A percentile compares a stretch with the other conserved stretches of the same genome.
These are phyloP conservation scores for Phytophthora pluvialis DNA, from an alignment of 352 stramenopile species.

Conservation along the genomic window DNA sequence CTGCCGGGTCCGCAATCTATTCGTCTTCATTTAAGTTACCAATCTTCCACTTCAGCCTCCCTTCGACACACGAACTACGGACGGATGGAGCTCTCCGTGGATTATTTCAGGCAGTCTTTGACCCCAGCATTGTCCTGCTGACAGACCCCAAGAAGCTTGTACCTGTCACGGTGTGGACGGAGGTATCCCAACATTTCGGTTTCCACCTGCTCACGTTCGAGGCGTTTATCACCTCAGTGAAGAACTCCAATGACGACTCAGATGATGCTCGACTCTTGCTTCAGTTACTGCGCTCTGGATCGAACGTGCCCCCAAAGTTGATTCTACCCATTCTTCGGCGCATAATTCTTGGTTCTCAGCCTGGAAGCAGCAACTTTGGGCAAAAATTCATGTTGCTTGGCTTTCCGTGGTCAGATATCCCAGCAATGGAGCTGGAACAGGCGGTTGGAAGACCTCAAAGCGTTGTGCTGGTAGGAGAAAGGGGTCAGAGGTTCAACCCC, in stretches of 20 bases:
- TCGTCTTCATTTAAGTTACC: conserved; percentile 16
- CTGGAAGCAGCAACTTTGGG: not conserved
- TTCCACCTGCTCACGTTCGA: conserved; percentile 38
- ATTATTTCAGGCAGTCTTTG: conserved; percentile 42
- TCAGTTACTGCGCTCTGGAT: conserved; percentile 34
- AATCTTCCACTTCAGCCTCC: conserved; percentile 14
- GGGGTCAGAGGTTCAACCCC: not conserved
- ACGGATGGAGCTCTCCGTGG: conserved; percentile 11
- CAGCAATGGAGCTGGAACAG: conserved; percentile 37
- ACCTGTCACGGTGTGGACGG: not conserved
- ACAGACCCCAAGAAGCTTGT: conserved; percentile 30
- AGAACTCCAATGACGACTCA: conserved; percentile 27
- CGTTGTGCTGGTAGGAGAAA: conserved; percentile 20
- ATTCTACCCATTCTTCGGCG: conserved; percentile 40
- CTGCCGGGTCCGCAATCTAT: not conserved
- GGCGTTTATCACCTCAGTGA: conserved; percentile 25
- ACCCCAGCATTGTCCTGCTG: conserved; percentile 42
- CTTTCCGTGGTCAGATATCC: conserved; percentile 46
- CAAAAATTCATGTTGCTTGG: conserved; percentile 55
- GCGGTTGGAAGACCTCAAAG: conserved; percentile 29
- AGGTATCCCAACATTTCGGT: conserved; percentile 31
- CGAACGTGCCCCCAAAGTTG: conserved; percentile 27
- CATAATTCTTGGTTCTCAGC: conserved; percentile 22
- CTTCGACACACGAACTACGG: not conserved
- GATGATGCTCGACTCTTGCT: conserved; percentile 33